Evolutionary conservation across 257 asterid species (phyloP), one percentile per base, ranked within the genome.

Genomic region (Plantago major): DNA sequence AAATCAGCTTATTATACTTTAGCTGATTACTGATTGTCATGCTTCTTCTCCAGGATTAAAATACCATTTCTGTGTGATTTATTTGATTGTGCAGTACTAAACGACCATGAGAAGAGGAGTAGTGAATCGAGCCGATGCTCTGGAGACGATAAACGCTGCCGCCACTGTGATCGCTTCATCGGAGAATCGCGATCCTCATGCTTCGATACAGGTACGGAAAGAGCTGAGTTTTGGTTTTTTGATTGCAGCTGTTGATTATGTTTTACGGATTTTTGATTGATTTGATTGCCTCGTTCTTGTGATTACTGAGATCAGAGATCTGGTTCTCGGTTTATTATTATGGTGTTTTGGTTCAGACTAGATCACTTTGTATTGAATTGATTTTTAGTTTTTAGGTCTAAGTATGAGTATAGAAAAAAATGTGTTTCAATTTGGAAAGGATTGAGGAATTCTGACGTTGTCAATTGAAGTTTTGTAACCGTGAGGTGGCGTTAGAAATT

Each of bases 111-210:
- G 82, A 67, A 70, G 89, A 72, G 80, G 53, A 63, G 73, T 82
- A 42, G 87, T 57, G 40, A 76, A 71, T 71, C 79, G 73, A 65
- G 26, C 65, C 63, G 82, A 69, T 69, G 77, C 94, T 60, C 33
- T 78, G 74, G 96, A 88, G 56, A 84, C 96, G 28, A 82, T 91
- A 54, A 82, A 70, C 90, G 98, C 98, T 59, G 98, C 98, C 72
- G 98, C 98, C 46, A 67, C 85, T 37, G 95, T 87, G 72, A 89
- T 91, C 84, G 94, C 95, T 33, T 81, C 85, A 19, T 81, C 73
- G 11, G 88, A 84, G 74, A 67, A 71, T 71, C 96, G 92, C 59
- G 72, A 59, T 52, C 80, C 81, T 63, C 88, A 73, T 17, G 75
- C 73, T 71, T 77, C 83, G 19, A 64, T 67, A 73, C 94, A 82